Evolutionary conservation across 2,329 filamentous ascomycete genomes (phyloP).

Genomic region (Colletotrichum sp.): DNA sequence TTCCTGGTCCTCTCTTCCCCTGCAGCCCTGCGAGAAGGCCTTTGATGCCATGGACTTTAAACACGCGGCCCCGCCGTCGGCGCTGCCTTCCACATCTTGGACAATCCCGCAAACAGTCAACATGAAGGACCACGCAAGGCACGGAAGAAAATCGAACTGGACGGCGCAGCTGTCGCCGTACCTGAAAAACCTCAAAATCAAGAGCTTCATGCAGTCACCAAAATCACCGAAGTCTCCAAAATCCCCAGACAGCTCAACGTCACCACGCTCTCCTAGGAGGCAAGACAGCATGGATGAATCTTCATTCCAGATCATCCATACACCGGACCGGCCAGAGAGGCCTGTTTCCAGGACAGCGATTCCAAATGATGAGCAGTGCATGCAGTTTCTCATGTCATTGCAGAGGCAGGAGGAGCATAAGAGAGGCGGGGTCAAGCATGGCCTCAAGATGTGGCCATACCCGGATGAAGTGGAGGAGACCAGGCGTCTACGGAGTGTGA

Average conservation of each 20-base stretch:
- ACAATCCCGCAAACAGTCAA: slow-evolving; percentile 15
- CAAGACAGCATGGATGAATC: neutral
- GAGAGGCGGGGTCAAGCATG: neutral
- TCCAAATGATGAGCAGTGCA: slow-evolving; percentile 22
- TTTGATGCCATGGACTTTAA: slow-evolving; percentile 19
- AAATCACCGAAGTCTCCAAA: slow-evolving; percentile 4
- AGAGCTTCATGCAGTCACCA: slow-evolving; percentile 5
- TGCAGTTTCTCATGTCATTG: slow-evolving; percentile 20
- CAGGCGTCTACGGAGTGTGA: neutral
- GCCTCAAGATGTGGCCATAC: slow-evolving; percentile 10
- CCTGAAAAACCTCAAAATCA: slow-evolving; percentile 5
- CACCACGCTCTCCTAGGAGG: neutral
- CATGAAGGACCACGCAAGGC: slow-evolving; percentile 18
- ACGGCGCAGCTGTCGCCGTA: slow-evolving; percentile 15
- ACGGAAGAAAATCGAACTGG: slow-evolving; percentile 15
- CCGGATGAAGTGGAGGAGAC: slow-evolving; percentile 5
- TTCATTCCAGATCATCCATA: slow-evolving; percentile 17
- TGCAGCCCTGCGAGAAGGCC: neutral
- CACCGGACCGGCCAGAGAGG: slow-evolving; percentile 18
- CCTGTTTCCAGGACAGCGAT: slow-evolving; percentile 17
- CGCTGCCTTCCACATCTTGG: slow-evolving; percentile 6
- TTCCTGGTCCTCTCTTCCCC: neutral
- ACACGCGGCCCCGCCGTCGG: slow-evolving; percentile 5
- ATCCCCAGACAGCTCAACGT: neutral
- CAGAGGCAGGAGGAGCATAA: slow-evolving; percentile 16